phyloP scores from a whole-genome alignment of 306 rosid species.

The Cicer pinnatifidum region DNA sequence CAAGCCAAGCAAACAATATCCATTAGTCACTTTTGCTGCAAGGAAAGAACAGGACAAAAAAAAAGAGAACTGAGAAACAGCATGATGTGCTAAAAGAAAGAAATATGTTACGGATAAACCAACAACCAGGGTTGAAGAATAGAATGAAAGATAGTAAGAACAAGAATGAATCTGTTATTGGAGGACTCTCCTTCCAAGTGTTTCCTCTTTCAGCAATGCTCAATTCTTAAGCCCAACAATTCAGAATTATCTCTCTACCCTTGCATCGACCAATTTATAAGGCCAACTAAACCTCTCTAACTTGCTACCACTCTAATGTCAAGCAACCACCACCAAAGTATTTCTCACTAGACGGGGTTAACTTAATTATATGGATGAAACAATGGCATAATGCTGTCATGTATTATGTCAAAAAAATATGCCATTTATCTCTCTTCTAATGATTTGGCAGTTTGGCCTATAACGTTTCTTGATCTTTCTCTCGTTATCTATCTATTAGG shows the following conservation, averaged over 20 bases:
- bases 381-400: not conserved
- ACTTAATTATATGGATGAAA: not conserved
- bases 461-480: not conserved
- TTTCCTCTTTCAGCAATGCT: conserved; percentile 12
- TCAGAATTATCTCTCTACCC: conserved; percentile 2
- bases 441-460: not conserved
- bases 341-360: not conserved
- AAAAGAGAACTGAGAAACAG: conserved; percentile 33
- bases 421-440: not conserved
- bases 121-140: conserved; percentile 14
- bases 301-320: not conserved
- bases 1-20: conserved; percentile 38
- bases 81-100: not conserved
- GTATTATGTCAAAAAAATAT: not conserved
- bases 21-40: conserved; percentile 38
- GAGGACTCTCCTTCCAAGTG: conserved; percentile 7
- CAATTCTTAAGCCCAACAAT: not conserved
- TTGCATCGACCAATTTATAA: not conserved
- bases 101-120: not conserved
- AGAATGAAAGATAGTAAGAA: conserved; percentile 18
- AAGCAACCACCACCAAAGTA: not conserved
- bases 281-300: not conserved
- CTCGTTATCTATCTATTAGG: not conserved
- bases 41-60: conserved; percentile 25
- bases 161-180: conserved; percentile 2